These are phyloP conservation scores for Saccharomycopsis oosterbeekiorum DNA, from an alignment of 805 yeast genomes.

Conservation along the genomic window DNA sequence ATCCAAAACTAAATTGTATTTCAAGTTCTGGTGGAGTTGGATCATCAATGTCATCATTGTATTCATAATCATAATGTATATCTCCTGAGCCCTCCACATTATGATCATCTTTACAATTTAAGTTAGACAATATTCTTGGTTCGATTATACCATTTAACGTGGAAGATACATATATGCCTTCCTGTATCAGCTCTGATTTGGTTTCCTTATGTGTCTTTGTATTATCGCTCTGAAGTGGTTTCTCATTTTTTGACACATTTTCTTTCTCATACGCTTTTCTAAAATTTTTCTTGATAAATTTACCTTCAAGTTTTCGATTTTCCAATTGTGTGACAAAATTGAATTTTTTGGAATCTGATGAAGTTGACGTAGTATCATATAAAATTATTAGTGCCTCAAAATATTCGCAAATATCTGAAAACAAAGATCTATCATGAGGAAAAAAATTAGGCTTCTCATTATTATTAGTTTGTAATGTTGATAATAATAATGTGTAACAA, in stretches of 20 bases:
- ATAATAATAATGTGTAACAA: not conserved
- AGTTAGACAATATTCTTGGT: not conserved
- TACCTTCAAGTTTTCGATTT: not conserved
- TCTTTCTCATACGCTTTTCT: not conserved
- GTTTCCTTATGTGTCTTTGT: too few species aligned
- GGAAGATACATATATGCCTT: not conserved
- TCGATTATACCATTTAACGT: not conserved
- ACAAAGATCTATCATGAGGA: not conserved
- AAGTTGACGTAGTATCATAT: not conserved
- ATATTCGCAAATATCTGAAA: not conserved
- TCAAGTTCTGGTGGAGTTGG: conserved; percentile 11
- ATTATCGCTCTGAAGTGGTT: not conserved
- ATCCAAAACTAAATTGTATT: conserved; percentile 1
- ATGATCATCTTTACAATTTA: not conserved
- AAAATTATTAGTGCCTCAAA: not conserved
- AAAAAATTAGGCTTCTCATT: not conserved
- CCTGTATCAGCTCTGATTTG: too few species aligned
- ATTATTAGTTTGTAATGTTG: not conserved
- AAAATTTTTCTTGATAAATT: not conserved
- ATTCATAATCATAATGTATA: conserved; percentile 9
- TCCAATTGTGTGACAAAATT: not conserved
- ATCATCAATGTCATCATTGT: conserved; percentile 12
- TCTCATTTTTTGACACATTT: not conserved
- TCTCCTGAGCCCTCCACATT: conserved; percentile 1
- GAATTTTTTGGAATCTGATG: not conserved